phyloP scores from a whole-genome alignment of 202 grass and related monocot genomes.

The Cymbopogon flexuosus region DNA sequence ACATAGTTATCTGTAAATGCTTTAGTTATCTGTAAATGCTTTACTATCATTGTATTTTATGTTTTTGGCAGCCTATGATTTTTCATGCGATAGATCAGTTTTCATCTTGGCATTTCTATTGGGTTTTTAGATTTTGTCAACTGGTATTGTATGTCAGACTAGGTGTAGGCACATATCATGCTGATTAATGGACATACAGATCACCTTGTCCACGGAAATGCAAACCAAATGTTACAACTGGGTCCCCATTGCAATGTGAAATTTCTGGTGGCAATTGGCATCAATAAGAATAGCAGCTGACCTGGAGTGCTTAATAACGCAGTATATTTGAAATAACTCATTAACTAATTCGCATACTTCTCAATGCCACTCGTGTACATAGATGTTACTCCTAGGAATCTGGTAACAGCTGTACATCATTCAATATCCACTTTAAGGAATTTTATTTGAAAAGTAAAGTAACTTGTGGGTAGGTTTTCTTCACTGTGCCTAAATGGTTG shows the following conservation, averaged over 20 bases:
- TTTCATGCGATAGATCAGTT: conserved; percentile 2
- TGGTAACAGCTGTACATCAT: background rate
- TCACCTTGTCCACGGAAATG: background rate
- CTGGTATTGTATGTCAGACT: conserved; percentile 3
- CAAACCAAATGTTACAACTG: conserved; percentile 4
- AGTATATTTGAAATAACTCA: conserved; percentile 20
- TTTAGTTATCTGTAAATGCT: background rate
- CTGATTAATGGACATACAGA: background rate
- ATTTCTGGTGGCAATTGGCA: background rate
- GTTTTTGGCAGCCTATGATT: background rate
- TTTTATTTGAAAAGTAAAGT: conserved; percentile 10
- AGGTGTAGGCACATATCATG: conserved; percentile 7
- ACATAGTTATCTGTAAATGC: too few species aligned
- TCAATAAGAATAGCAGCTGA: background rate
- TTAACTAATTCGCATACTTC: background rate
- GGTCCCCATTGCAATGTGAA: background rate
- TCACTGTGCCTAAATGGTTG: background rate
- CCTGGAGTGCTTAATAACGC: background rate
- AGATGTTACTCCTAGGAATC: background rate
- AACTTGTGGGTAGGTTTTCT: background rate
- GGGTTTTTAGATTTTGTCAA: background rate
- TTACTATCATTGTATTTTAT: background rate
- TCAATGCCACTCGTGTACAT: background rate
- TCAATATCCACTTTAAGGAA: background rate
- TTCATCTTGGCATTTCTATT: conserved; percentile 14